Conservation (phyloP, 352 stramenopile species). For the Peronospora farinosa region DNA sequence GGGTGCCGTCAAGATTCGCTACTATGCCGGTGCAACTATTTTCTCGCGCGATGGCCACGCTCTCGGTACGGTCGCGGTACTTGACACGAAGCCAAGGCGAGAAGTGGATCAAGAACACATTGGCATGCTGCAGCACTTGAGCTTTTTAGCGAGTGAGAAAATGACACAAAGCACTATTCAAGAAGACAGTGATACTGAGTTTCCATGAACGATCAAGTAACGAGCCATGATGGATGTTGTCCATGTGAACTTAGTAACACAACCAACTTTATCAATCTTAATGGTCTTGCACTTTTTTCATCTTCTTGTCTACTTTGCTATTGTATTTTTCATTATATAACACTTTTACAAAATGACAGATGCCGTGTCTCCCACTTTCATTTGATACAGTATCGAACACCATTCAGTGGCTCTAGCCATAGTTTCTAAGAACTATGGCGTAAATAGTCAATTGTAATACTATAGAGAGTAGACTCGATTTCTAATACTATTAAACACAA, state of each 20-base stretch:
- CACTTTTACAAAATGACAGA: no score
- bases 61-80: conserved; percentile 74
- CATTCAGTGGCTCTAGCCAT: no score
- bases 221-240: conserved; percentile 15
- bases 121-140: conserved; percentile 82
- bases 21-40: conserved; percentile 81
- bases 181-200: conserved; percentile 76
- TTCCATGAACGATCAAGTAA: conserved; percentile 42
- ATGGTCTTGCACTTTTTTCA: no score
- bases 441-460: no score
- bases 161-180: conserved; percentile 80
- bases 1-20: conserved; percentile 79
- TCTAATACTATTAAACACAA: no score
- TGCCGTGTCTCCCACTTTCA: no score
- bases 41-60: conserved; percentile 74
- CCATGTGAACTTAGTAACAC: conserved; percentile 17
- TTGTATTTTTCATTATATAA: no score
- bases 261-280: conserved; percentile 1
- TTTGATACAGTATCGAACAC: no score
- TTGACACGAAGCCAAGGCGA: conserved; percentile 72
- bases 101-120: conserved; percentile 84
- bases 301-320: no score
- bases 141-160: conserved; percentile 83
- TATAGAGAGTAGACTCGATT: no score
- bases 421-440: no score